Percentiles rank a stretch among this genome's conserved stretches.
Evolutionary conservation across 257 asterid genomes (phyloP).

Genomic region (Hygrophila difformis): DNA sequence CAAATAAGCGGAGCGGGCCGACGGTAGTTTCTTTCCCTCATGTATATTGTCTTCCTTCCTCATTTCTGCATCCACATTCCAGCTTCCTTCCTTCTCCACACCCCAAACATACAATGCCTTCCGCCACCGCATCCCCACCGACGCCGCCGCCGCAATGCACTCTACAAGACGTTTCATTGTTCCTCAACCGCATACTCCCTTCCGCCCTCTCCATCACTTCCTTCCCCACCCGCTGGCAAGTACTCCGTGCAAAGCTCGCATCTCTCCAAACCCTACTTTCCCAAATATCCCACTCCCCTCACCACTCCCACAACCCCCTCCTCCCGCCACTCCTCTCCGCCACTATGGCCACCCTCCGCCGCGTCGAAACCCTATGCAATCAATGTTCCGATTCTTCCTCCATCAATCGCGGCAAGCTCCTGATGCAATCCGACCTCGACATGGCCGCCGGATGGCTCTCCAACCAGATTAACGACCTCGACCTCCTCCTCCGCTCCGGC

Average conservation of each 20-base stretch:
- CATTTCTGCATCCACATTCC: too few species aligned
- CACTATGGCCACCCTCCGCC: slow-evolving; percentile 47
- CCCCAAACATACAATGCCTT: slow-evolving; percentile 19
- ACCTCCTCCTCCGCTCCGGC: slow-evolving; percentile 77
- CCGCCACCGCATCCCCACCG: slow-evolving; percentile 46
- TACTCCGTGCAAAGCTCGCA: slow-evolving; percentile 59
- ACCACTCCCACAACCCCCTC: slow-evolving; percentile 70
- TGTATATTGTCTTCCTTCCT: too few species aligned
- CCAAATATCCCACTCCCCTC: slow-evolving; percentile 56
- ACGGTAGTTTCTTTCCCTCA: too few species aligned
- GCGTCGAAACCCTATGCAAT: slow-evolving; percentile 40
- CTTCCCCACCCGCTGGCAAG: slow-evolving; percentile 72
- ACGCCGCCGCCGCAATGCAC: slow-evolving; percentile 21
- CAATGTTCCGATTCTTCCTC: slow-evolving; percentile 53
- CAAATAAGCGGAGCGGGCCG: too few species aligned
- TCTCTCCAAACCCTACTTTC: slow-evolving; percentile 39
- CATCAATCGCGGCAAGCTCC: slow-evolving; percentile 60
- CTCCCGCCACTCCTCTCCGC: slow-evolving; percentile 53
- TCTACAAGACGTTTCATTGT: slow-evolving; percentile 28
- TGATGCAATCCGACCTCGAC: slow-evolving; percentile 98
- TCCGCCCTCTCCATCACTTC: slow-evolving; percentile 42
- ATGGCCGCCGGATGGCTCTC: slow-evolving; percentile 84
- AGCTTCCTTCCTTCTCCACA: too few species aligned
- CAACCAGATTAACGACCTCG: slow-evolving; percentile 57
- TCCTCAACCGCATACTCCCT: slow-evolving; percentile 45